Evolutionary conservation across 2,329 filamentous ascomycete species (phyloP), one percentile per base, ranked within the genome.

Genomic region (Colletotrichum sp.): DNA sequence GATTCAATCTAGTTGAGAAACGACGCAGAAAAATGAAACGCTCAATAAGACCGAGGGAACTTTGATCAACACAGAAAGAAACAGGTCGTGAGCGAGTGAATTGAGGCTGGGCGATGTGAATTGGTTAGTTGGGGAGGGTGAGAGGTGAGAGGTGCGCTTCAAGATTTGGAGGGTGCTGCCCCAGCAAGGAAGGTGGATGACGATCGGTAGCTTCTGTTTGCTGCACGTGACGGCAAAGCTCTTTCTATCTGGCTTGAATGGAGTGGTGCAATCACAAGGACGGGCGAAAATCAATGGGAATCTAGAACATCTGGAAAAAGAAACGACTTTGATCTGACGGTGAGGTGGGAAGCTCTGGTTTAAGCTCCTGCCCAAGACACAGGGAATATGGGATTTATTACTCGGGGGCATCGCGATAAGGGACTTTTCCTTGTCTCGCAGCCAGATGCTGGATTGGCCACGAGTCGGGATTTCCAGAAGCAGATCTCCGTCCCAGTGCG

Each of bases 101-200:
- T 57, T 18, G 64, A 32, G 44, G 34, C 30, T 73, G 70, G 36
- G 28, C n/a, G 44, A 39, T 34, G 71, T 32, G 59, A 52, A 52
- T 59, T 74, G 71, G 44, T 68, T 26, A 15, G n/a, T 39, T 18
- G 21, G 39, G 34, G 21, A 32, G 67, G 34, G 28, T 44, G 67
- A 59, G 30, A n/a, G 12, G 64, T 44, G 55, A 68, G 49, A 52
- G 66, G 32, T 0, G 26, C 36, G 39, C 24, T 36, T 52, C 72
- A 55, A 36, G 69, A 55, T 62, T 59, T 39, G 44, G 28, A 68
- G 65, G 57, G 26, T 63, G 63, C 59, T 36, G 30, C 18, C 70
- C 70, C 59, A 74, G 71, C 74, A 69, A 60, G 74, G 74, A 73
- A 72, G 72, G 72, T 72, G 68, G 55, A 67, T 63, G 62, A 65